These are phyloP conservation scores for Chalaropsis thielavioides DNA, from an alignment of 2,329 filamentous ascomycete species.

Conservation along the genomic window DNA sequence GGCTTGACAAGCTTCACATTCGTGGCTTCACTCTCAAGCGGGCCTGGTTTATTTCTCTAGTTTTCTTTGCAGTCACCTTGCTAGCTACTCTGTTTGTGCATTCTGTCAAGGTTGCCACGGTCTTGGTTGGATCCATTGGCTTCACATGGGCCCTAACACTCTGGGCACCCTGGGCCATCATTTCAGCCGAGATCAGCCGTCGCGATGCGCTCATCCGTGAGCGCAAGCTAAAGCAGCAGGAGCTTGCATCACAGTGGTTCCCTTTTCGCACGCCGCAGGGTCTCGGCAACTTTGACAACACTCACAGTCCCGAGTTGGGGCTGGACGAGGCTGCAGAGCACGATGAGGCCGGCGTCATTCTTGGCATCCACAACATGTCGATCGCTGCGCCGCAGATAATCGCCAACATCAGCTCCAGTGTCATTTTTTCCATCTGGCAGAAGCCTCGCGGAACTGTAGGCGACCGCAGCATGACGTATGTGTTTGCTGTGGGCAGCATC, in stretches of 20 bases:
- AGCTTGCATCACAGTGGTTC: slow-evolving; percentile 15
- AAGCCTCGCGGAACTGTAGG: slow-evolving; percentile 74
- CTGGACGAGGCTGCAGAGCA: slow-evolving; percentile 43
- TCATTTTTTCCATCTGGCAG: slow-evolving; percentile 74
- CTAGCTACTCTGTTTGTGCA: slow-evolving; percentile 68
- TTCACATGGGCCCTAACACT: slow-evolving; percentile 86
- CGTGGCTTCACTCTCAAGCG: slow-evolving; percentile 74
- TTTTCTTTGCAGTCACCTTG: slow-evolving; percentile 74
- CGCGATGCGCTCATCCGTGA: slow-evolving; percentile 48
- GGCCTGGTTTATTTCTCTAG: slow-evolving; percentile 70
- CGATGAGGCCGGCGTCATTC: slow-evolving; percentile 75
- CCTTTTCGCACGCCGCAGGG: slow-evolving; percentile 15
- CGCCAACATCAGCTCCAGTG: slow-evolving; percentile 68
- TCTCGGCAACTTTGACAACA: slow-evolving; percentile 14
- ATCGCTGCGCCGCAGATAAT: slow-evolving; percentile 85
- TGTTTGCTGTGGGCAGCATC: slow-evolving; percentile 68
- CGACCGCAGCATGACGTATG: slow-evolving; percentile 76
- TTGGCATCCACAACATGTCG: slow-evolving; percentile 92
- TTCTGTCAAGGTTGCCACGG: slow-evolving; percentile 55
- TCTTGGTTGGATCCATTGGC: slow-evolving; percentile 66
- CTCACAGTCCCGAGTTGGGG: slow-evolving; percentile 22
- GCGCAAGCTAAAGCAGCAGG: slow-evolving; percentile 23
- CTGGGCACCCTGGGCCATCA: slow-evolving; percentile 92
- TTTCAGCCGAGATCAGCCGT: slow-evolving; percentile 78
- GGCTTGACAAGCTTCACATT: slow-evolving; percentile 53